Conservation (phyloP, 192 early-diverging fungal species). For the Nowakowskiella sp. region DNA sequence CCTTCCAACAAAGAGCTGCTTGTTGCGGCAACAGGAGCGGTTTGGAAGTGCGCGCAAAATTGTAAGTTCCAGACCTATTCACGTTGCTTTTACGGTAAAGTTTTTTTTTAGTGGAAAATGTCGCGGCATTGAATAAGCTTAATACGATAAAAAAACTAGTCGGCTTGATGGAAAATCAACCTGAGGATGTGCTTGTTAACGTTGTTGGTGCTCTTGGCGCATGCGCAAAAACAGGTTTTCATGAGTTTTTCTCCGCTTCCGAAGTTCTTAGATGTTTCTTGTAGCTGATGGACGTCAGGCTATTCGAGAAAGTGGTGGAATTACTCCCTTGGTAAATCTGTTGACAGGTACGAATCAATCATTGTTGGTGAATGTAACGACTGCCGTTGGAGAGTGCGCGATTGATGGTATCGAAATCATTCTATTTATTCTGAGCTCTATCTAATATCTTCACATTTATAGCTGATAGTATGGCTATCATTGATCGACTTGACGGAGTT, state of each 20-base stretch:
- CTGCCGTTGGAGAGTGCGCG: slow-evolving; percentile 52
- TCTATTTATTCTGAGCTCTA: background rate
- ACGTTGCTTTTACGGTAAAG: background rate
- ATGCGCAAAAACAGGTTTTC: slow-evolving; percentile 49
- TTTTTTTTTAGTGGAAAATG: slow-evolving; percentile 44
- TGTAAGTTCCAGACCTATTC: slow-evolving; percentile 22
- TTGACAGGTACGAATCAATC: slow-evolving; percentile 55
- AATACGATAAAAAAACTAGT: slow-evolving; percentile 60
- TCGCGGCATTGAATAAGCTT: slow-evolving; percentile 52
- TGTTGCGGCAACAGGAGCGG: slow-evolving; percentile 56
- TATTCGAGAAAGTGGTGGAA: slow-evolving; percentile 50
- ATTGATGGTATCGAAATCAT: slow-evolving; percentile 38
- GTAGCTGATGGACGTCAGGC: slow-evolving; percentile 49
- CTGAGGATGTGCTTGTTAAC: slow-evolving; percentile 60
- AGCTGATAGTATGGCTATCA: slow-evolving; percentile 58
- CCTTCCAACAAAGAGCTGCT: slow-evolving; percentile 53
- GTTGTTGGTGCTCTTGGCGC: slow-evolving; percentile 58
- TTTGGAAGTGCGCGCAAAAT: slow-evolving; percentile 61
- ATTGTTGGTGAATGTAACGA: slow-evolving; percentile 55
- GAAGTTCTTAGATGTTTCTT: slow-evolving; percentile 3
- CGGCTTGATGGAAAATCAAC: slow-evolving; percentile 58
- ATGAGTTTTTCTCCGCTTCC: background rate
- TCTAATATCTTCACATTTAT: background rate
- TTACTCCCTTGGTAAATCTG: slow-evolving; percentile 51
- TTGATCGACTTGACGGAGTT: slow-evolving; percentile 55